phyloP scores from a whole-genome alignment of 352 stramenopile genomes.

The Peronosclerospora sorghi region DNA sequence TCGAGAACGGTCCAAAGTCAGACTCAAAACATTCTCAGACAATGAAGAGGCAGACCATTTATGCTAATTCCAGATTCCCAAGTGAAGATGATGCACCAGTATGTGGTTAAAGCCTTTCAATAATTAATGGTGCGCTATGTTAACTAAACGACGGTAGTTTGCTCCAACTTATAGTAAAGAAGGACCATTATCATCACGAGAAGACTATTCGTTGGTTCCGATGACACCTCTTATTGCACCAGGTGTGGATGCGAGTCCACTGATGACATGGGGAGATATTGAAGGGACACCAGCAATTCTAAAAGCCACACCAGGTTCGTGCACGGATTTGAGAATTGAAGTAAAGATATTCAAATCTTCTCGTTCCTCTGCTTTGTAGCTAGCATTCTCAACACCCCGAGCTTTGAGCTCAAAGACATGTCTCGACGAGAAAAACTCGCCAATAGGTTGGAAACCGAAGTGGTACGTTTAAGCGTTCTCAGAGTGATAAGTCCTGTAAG shows the following conservation, averaged over 20 bases:
- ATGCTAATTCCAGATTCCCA: conserved; percentile 65
- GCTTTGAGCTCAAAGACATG: conserved; percentile 55
- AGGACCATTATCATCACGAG: conserved; percentile 1
- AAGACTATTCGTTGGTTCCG: conserved; percentile 43
- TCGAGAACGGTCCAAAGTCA: conserved; percentile 31
- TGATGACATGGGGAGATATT: conserved; percentile 83
- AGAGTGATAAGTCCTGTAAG: not conserved
- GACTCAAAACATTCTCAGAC: conserved; percentile 17
- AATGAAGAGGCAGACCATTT: conserved; percentile 42
- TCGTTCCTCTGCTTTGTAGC: conserved; percentile 14
- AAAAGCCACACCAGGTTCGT: conserved; percentile 30
- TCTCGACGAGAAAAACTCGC: conserved; percentile 58
- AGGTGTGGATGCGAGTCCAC: conserved; percentile 53
- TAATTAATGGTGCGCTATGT: not conserved
- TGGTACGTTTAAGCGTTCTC: conserved; percentile 20
- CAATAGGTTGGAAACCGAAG: conserved; percentile 41
- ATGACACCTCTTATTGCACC: conserved; percentile 75
- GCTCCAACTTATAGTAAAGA: not conserved
- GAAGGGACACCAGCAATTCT: conserved; percentile 66
- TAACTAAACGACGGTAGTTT: not conserved
- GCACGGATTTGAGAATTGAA: too few relatives aligned
- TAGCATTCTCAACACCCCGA: conserved; percentile 27
- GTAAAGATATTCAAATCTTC: too few relatives aligned
- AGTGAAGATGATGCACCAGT: conserved; percentile 13
- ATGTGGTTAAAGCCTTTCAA: not conserved